Percentiles rank a stretch among this genome's conserved stretches.
Conservation (phyloP, 2,329 filamentous ascomycete species). For the Botrytis aclada region DNA sequence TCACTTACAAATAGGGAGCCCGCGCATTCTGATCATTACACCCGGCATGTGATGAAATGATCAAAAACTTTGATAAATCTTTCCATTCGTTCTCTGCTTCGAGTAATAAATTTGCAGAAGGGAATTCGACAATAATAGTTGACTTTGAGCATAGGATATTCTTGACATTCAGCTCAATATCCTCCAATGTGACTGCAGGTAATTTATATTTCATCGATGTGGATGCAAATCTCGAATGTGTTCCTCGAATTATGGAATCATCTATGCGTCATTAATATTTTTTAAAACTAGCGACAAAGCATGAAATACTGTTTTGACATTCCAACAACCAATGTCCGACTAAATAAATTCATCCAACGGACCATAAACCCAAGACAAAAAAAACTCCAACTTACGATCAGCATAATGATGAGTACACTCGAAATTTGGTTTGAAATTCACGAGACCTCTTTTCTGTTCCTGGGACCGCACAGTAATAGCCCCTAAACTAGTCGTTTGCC, state of each 20-base stretch:
- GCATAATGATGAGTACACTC: slow-evolving; percentile 26
- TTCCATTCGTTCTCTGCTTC: slow-evolving; percentile 14
- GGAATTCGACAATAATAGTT: slow-evolving; percentile 14
- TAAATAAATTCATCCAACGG: too few relatives aligned
- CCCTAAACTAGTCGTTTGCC: background rate
- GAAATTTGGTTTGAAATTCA: slow-evolving; percentile 20
- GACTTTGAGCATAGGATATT: slow-evolving; percentile 22
- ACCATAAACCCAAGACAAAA: too few relatives aligned
- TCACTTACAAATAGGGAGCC: slow-evolving; percentile 17
- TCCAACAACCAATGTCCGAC: too few relatives aligned
- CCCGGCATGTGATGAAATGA: slow-evolving; percentile 17
- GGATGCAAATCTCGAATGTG: slow-evolving; percentile 21
- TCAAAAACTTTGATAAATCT: background rate
- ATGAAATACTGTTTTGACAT: background rate
- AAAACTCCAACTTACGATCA: slow-evolving; percentile 16
- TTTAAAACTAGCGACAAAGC: background rate
- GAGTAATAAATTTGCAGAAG: background rate
- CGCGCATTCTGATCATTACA: slow-evolving; percentile 6
- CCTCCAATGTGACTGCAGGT: slow-evolving; percentile 25
- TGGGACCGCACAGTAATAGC: slow-evolving; percentile 17
- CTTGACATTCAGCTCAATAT: slow-evolving; percentile 22
- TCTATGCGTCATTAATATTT: background rate
- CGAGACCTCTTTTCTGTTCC: background rate
- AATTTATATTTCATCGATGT: slow-evolving; percentile 26
- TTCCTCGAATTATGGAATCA: slow-evolving; percentile 18